Evolutionary conservation across 176 grass and related monocot species (phyloP), one percentile per base, ranked within the genome.

Genomic region (Areca catechu): DNA sequence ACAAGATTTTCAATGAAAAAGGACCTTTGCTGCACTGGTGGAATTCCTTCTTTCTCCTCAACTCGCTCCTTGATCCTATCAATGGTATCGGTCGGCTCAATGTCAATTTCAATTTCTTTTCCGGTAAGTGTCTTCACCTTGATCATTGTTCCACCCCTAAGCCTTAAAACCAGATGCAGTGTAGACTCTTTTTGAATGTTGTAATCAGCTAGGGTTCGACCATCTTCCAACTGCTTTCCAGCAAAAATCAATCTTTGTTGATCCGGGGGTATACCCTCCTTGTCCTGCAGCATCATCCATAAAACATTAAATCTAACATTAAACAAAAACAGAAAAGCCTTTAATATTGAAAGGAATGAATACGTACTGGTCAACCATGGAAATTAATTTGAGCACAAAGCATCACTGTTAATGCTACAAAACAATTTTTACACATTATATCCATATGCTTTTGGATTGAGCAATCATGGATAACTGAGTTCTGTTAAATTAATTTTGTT

Each of bases 21-120:
- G 65, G 71, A 89, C 90, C 90, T 86, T 77, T 95, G 90, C 79
- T 95, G 90, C 22, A 95, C 85, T 0, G 85, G 90, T 67, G 90
- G 90, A 72, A 95, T 95, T 55, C 90, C 90, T 86, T 95, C 90
- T 80, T 89, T 95, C 79, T 95, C 90, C 78, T 95, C 90, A 25
- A 95, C 76, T 17, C 85, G 85, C 79, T 95, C 90, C 82, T 95
- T 95, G 79, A 95, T 86, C 66, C 90, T 76, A 10, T 95, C 85
- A 1, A 95, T 89, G 0, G 85, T 86, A 74, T 95, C 90, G 0
- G 82, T 95, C 28, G 82, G 90, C 62, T 95, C 85, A 7, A 89
- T 95, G 76, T 89, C 90, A 0, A 95, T 95, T 50, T 95, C 90
- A 0, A 95, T 89, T 66, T 95, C 82, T 72, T 95, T 95, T 37